Base-by-base conservation (phyloP, 805 yeast species). In the Wickerhamomyces alni region DNA sequence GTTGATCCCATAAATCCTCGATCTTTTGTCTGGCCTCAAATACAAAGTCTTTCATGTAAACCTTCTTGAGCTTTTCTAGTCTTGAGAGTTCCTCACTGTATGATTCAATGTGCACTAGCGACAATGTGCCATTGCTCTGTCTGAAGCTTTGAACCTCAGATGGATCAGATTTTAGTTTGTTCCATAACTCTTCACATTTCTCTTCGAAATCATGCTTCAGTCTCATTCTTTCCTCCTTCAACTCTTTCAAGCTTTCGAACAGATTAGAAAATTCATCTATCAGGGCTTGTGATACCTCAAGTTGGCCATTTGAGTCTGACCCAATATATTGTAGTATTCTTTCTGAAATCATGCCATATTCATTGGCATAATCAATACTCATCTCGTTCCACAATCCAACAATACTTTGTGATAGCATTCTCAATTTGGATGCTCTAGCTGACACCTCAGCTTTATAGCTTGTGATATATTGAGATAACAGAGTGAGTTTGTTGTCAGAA, bases 21-120 rank as follows among this genome's bases (percentile, higher is more conserved):
- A 89, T 81, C 41, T 75, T 75, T 2, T 54, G 51, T 57, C 91
- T 69, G 2, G 83, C 67, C 34, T 77, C 83, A 6, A 64, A 53
- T 11, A 89, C 82, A 43, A 89, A 80, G 17, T 75, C 75, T 37
- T 83, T 80, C 17, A 89, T 75, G 47, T 74, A 74, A 40, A 75
- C 70, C 22, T 77, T 72, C 48, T 91, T 78, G 58, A 78, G 75
- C 21, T 66, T 61, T 35, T 73, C 70, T 21, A 89, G 66, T 40
- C 84, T 69, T 15, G 67, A 66, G 38, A 82, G 55, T 48, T 87
- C 88, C 21, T 48, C 45, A 38, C 74, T 69, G 43, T 80, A 75
- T 18, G 72, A 74, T 15, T 59, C 49, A n/a, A 86, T 46, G 2
- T 77, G 68, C 1, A 51, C 37, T 19, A 64, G 62, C 3, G 78